These are phyloP conservation scores for Pseudopediastrum boryanum DNA, from an alignment of 139 green algal genomes.

Conservation along the genomic window DNA sequence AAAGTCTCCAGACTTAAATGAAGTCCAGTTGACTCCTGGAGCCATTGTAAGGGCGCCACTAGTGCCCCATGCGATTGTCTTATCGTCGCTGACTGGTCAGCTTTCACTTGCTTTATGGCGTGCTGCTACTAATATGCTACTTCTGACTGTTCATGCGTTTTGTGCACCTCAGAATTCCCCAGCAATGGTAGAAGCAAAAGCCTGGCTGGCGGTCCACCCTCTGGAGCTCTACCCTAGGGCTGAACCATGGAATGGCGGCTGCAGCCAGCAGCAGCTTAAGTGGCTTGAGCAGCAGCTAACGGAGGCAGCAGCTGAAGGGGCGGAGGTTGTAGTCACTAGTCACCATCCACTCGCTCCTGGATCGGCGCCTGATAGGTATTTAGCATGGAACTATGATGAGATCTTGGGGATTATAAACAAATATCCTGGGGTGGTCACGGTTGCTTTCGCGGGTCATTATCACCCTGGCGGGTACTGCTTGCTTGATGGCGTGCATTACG, in stretches of 20 bases:
- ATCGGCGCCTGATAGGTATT: constrained; percentile 34
- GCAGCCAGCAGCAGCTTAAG: constrained; percentile 45
- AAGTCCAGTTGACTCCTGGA: no score
- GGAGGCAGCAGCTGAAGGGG: constrained; percentile 22
- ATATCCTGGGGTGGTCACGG: background rate
- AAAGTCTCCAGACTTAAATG: background rate
- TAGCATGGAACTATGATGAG: constrained; percentile 41
- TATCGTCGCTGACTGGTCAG: background rate
- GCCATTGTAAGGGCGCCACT: no score
- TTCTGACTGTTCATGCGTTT: no score
- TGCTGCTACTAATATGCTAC: constrained; percentile 17
- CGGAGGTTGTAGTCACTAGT: constrained; percentile 41
- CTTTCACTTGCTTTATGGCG: background rate
- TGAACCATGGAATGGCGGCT: constrained; percentile 70
- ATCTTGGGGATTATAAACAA: constrained; percentile 16
- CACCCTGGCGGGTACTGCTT: constrained; percentile 55
- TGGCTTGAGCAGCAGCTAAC: constrained; percentile 37
- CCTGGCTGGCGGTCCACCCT: constrained; percentile 53
- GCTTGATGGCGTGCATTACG: constrained; percentile 46
- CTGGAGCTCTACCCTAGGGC: constrained; percentile 54
- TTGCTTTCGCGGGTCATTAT: constrained; percentile 64
- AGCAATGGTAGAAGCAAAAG: constrained; percentile 48
- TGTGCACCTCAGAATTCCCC: constrained; percentile 33
- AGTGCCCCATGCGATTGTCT: no score
- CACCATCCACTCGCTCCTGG: constrained; percentile 46